Conservation (phyloP, 1,284 basidiomycete species). For the Coriolopsis trogii region DNA sequence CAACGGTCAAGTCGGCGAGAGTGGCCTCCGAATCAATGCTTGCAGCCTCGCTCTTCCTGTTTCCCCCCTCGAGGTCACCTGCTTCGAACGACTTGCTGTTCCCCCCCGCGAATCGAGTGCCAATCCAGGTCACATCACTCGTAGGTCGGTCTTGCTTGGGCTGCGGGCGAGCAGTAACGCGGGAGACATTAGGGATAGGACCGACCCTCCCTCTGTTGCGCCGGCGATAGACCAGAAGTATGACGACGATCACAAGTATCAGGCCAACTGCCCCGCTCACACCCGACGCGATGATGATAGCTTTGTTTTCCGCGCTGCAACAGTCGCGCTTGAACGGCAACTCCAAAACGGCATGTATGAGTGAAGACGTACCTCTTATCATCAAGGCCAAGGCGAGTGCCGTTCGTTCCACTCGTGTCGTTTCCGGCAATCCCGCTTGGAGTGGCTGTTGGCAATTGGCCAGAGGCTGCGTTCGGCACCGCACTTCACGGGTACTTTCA, state of each 20-base stretch:
- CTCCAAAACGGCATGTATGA: too few relatives aligned
- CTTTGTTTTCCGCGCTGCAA: conserved; percentile 1
- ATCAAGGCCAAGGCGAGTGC: background rate
- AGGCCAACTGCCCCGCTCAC: conserved; percentile 20
- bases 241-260: conserved; percentile 15
- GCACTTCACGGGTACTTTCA: background rate
- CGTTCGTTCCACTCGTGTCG: background rate
- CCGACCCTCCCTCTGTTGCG: conserved; percentile 10
- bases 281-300: conserved; percentile 22
- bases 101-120: conserved; percentile 1
- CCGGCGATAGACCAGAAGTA: conserved; percentile 21
- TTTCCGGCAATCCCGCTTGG: background rate
- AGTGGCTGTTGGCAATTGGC: background rate
- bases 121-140: conserved; percentile 21
- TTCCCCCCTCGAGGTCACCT: conserved; percentile 15
- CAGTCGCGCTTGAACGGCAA: too few relatives aligned
- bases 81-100: conserved; percentile 10
- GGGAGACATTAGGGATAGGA: too few relatives aligned
- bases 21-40: conserved; percentile 19
- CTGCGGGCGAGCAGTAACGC: too few relatives aligned
- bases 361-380: conserved; percentile 1
- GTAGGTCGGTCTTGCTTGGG: conserved; percentile 1
- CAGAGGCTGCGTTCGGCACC: background rate
- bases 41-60: conserved; percentile 8
- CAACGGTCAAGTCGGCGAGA: conserved; percentile 6